Conservation (phyloP, 1,284 basidiomycete species). For the Rhodotorula sp. region DNA sequence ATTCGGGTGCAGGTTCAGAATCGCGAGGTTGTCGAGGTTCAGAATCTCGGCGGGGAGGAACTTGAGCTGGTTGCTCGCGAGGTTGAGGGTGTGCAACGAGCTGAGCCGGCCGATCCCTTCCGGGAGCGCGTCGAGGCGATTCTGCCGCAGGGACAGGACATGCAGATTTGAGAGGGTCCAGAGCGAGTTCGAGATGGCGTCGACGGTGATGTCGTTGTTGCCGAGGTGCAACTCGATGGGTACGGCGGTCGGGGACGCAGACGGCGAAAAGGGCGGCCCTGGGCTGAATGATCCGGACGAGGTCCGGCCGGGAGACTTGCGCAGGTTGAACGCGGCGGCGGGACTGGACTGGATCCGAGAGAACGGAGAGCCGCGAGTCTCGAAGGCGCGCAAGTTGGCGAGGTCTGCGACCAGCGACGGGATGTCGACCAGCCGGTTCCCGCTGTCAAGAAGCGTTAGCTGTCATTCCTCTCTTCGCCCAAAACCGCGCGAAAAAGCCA, state of each 20-base stretch:
- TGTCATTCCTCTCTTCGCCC: neutral
- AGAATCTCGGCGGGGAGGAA: constrained; percentile 42
- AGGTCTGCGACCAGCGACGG: constrained; percentile 30
- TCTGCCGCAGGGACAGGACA: constrained; percentile 34
- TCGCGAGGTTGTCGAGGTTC: constrained; percentile 26
- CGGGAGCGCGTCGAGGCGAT: constrained; percentile 37
- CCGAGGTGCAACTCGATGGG: constrained; percentile 35
- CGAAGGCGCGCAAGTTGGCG: constrained; percentile 1
- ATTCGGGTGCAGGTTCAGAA: constrained; percentile 27
- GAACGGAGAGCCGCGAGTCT: neutral
- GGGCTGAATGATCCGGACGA: constrained; percentile 20
- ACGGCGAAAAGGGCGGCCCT: neutral
- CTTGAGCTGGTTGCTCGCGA: constrained; percentile 34
- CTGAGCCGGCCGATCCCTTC: constrained; percentile 36
- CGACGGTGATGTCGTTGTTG: constrained; percentile 34
- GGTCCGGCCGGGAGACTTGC: constrained; percentile 5
- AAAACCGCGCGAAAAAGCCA: neutral
- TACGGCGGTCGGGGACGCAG: constrained; percentile 8
- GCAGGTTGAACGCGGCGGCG: neutral
- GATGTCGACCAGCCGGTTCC: constrained; percentile 7
- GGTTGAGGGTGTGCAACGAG: constrained; percentile 30
- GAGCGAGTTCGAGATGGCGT: constrained; percentile 35
- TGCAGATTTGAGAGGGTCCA: constrained; percentile 37
- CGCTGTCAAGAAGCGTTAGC: neutral
- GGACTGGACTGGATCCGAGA: constrained; percentile 13